Percentiles rank a stretch among this genome's conserved stretches.
Evolutionary conservation across 768 basidiomycete genomes (phyloP).

Genomic region (Amanita subjunquillea): DNA sequence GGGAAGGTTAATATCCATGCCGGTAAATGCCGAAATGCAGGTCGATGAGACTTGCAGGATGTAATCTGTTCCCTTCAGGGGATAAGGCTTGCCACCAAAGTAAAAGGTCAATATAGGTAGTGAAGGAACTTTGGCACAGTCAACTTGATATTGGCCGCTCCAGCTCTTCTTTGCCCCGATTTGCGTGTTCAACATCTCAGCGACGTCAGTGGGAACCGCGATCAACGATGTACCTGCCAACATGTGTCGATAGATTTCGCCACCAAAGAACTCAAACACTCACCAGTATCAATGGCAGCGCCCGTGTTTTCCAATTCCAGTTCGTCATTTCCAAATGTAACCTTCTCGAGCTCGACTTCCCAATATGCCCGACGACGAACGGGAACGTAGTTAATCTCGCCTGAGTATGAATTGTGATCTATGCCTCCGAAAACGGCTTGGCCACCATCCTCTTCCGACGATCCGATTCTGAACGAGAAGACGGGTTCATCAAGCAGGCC

Average conservation of each 20-base stretch:
- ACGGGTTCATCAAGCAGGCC: slow-evolving; percentile 75
- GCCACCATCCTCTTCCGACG: slow-evolving; percentile 80
- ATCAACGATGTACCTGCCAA: slow-evolving; percentile 81
- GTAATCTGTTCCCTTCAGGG: slow-evolving; percentile 79
- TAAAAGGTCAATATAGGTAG: slow-evolving; percentile 81
- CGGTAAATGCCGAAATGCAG: slow-evolving; percentile 90
- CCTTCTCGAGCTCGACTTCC: slow-evolving; percentile 91
- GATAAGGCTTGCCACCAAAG: slow-evolving; percentile 74
- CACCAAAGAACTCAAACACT: neutral
- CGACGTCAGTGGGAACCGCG: slow-evolving; percentile 86
- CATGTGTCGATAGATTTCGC: slow-evolving; percentile 4
- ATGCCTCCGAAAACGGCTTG: slow-evolving; percentile 90
- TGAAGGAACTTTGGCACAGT: slow-evolving; percentile 74
- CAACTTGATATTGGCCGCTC: slow-evolving; percentile 93
- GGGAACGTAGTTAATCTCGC: slow-evolving; percentile 79
- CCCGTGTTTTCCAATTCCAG: slow-evolving; percentile 92
- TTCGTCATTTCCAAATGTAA: slow-evolving; percentile 77
- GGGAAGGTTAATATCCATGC: slow-evolving; percentile 81
- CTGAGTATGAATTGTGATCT: slow-evolving; percentile 65
- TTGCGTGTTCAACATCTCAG: slow-evolving; percentile 94
- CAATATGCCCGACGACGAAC: slow-evolving; percentile 94
- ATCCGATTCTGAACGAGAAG: slow-evolving; percentile 90
- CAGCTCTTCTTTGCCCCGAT: slow-evolving; percentile 92
- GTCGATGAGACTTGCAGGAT: slow-evolving; percentile 84
- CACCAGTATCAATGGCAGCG: slow-evolving; percentile 85